Conservation (phyloP, 2,329 filamentous ascomycete genomes). For the Hypoxylon sp. region DNA sequence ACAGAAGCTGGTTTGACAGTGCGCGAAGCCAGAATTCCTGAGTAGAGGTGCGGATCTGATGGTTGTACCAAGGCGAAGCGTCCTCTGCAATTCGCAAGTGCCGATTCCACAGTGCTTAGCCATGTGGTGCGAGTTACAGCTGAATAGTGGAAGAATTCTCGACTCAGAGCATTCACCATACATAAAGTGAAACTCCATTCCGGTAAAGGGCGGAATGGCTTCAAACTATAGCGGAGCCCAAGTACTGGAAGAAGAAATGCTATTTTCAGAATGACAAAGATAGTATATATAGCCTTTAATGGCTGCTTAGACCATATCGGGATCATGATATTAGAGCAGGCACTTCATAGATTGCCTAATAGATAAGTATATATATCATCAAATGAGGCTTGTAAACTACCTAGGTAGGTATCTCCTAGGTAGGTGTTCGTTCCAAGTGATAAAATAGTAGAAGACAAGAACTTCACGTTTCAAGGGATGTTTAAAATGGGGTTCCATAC, state of each 20-base stretch:
- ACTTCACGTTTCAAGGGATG: no score
- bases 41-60: constrained; percentile 15
- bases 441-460: no score
- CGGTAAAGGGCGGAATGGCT: constrained; percentile 38
- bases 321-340: constrained; percentile 12
- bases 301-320: constrained; percentile 36
- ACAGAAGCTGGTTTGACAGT: constrained; percentile 38
- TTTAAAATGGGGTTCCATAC: no score
- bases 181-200: constrained; percentile 39
- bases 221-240: constrained; percentile 34
- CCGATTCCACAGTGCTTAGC: not conserved
- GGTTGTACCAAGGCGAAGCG: constrained; percentile 38
- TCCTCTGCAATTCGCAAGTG: constrained; percentile 23
- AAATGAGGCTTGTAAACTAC: no score
- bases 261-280: constrained; percentile 10
- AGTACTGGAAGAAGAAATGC: constrained; percentile 24
- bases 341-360: no score
- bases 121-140: constrained; percentile 19
- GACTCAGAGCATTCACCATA: constrained; percentile 27
- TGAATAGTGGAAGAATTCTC: constrained; percentile 27
- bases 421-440: no score
- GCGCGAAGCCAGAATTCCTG: constrained; percentile 30
- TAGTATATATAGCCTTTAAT: constrained; percentile 28
- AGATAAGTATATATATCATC: no score
- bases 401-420: no score